Percentiles rank a stretch among this genome's conserved stretches.
These are phyloP conservation scores for Coemansia sp. DNA, from an alignment of 192 early-diverging fungal genomes.

Conservation along the genomic window DNA sequence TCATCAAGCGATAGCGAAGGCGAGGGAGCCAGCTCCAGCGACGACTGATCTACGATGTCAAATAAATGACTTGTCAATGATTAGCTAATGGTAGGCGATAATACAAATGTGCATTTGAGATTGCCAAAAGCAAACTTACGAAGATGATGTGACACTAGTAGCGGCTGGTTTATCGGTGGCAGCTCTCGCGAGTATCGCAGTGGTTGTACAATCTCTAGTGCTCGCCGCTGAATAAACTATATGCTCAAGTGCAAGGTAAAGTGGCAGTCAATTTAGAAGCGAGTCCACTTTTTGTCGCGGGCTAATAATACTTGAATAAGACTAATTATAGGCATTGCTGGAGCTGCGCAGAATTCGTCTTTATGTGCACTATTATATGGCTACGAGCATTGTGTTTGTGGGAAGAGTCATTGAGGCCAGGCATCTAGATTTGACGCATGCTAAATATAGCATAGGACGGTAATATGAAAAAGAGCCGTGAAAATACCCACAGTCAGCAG, in stretches of 20 bases:
- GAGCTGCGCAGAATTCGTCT: neutral
- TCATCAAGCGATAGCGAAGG: constrained; percentile 30
- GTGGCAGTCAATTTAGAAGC: neutral
- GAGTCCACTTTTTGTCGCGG: neutral
- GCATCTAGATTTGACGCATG: neutral
- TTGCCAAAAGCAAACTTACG: constrained; percentile 22
- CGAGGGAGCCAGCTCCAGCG: constrained; percentile 27
- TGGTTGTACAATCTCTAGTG: constrained; percentile 37
- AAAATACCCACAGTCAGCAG: constrained; percentile 4
- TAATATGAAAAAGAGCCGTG: constrained; percentile 8
- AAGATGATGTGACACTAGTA: constrained; percentile 21
- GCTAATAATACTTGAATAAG: neutral
- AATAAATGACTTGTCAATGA: neutral
- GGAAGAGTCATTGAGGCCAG: neutral
- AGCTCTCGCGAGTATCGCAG: constrained; percentile 28
- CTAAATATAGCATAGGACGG: neutral
- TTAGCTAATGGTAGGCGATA: neutral
- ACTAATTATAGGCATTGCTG: neutral
- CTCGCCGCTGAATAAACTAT: constrained; percentile 46
- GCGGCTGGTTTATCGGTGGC: constrained; percentile 42
- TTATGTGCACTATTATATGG: neutral
- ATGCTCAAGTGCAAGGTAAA: neutral
- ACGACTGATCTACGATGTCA: constrained; percentile 21
- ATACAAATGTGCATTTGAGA: neutral
- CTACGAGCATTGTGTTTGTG: constrained; percentile 1